Percentiles rank a stretch among this genome's conserved stretches.
Conservation (phyloP, 2,329 filamentous ascomycete species). For the Botrytis paeoniae region DNA sequence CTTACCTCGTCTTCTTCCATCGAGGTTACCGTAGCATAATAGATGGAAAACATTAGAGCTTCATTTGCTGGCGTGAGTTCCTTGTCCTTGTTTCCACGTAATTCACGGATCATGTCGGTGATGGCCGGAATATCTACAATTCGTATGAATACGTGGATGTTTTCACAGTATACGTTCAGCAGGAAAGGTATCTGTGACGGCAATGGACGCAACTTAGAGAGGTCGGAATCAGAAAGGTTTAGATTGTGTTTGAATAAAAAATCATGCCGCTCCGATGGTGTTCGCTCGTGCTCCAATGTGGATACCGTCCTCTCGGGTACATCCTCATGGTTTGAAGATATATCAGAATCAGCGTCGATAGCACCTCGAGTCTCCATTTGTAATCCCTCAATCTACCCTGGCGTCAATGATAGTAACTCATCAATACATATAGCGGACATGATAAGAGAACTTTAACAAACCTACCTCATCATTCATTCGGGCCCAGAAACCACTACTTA, state of each 20-base stretch:
- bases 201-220: constrained; percentile 47
- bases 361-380: constrained; percentile 41
- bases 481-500: constrained; percentile 55
- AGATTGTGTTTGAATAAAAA: constrained; percentile 52
- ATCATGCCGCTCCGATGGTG: constrained; percentile 47
- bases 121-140: constrained; percentile 48
- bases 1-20: constrained; percentile 57
- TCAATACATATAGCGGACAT: constrained; percentile 11
- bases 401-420: constrained; percentile 26
- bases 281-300: constrained; percentile 43
- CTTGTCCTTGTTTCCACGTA: constrained; percentile 37
- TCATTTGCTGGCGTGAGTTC: constrained; percentile 45
- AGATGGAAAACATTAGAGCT: constrained; percentile 55
- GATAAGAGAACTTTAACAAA: background rate
- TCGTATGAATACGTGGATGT: constrained; percentile 47
- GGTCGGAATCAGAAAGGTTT: constrained; percentile 33
- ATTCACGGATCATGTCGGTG: constrained; percentile 40
- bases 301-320: constrained; percentile 35
- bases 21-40: constrained; percentile 53
- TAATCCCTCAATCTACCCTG: constrained; percentile 44
- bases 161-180: constrained; percentile 49
- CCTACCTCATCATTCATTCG: constrained; percentile 54
- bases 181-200: constrained; percentile 56
- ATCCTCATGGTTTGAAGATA: constrained; percentile 42
- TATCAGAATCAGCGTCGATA: constrained; percentile 35